Percentiles rank a stretch among this genome's conserved stretches.
These are phyloP conservation scores for Trichocladium uniseriatum DNA, from an alignment of 495 filamentous ascomycete species.

Conservation along the genomic window DNA sequence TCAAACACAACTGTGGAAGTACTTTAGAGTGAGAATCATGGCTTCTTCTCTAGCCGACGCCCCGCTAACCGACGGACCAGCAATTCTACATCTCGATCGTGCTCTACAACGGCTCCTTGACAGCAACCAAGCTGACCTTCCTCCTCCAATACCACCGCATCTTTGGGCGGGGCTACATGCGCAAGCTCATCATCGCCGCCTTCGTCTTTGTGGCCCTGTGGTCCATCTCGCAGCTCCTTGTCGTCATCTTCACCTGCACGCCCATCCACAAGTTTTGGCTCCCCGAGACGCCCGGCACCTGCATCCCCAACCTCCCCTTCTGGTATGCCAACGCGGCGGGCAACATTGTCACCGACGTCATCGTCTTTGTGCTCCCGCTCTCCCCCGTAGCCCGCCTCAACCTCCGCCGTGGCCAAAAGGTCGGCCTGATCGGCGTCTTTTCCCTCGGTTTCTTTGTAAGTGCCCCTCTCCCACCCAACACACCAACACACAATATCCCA, in stretches of 20 bases:
- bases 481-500: not conserved
- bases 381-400: conserved; percentile 28
- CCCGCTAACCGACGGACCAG: conserved; percentile 5
- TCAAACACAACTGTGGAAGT: conserved; percentile 9
- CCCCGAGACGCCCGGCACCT: conserved; percentile 20
- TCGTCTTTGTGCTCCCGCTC: conserved; percentile 44
- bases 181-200: conserved; percentile 18
- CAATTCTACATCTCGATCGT: conserved; percentile 36
- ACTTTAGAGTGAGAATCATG: conserved; percentile 11
- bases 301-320: conserved; percentile 36
- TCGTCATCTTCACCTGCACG: conserved; percentile 31
- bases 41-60: not conserved
- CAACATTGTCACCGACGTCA: conserved; percentile 45
- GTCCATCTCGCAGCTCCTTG: conserved; percentile 34
- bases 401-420: conserved; percentile 19
- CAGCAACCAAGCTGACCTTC: conserved; percentile 35
- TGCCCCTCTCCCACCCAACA: not conserved
- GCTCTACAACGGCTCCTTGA: conserved; percentile 34
- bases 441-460: conserved; percentile 27
- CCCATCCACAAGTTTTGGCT: conserved; percentile 36
- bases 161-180: conserved; percentile 25
- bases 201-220: conserved; percentile 28
- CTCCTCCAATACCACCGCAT: conserved; percentile 37
- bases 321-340: conserved; percentile 43
- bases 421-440: conserved; percentile 23